These are phyloP conservation scores for Populus pruinosa DNA, from an alignment of 345 rosid genomes.

Conservation along the genomic window DNA sequence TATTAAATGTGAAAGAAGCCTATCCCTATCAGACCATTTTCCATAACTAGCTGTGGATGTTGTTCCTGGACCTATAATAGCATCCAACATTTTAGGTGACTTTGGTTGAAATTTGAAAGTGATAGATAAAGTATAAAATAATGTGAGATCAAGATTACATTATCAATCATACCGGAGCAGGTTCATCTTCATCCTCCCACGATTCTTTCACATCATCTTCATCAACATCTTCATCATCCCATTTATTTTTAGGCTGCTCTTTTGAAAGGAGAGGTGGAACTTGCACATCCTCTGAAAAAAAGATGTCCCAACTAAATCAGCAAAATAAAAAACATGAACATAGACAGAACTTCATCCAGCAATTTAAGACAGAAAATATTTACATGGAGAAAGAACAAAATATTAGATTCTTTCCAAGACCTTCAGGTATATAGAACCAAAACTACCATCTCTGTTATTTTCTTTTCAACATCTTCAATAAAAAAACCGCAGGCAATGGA, in stretches of 20 bases:
- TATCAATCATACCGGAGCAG: conserved; percentile 52
- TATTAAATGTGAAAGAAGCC: not conserved
- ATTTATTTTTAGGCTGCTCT: conserved; percentile 49
- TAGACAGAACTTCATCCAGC: not conserved
- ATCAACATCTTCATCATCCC: conserved; percentile 97
- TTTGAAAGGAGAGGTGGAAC: conserved; percentile 52
- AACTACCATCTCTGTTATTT: not conserved
- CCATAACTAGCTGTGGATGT: not conserved
- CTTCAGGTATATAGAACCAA: not conserved
- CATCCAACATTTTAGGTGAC: not conserved
- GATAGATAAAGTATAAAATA: not conserved
- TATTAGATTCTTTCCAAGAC: not conserved
- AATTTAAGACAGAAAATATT: not conserved
- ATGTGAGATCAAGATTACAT: conserved; percentile 3
- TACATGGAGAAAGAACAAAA: not conserved
- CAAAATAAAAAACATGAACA: not conserved
- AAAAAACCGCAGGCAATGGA: not conserved
- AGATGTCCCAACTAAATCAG: not conserved
- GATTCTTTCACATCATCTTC: conserved; percentile 88
- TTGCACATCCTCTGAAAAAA: conserved; percentile 57
- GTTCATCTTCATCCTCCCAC: conserved; percentile 97
- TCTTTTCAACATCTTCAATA: not conserved
- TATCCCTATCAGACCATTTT: not conserved
- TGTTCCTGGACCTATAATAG: not conserved
- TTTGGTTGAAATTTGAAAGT: not conserved